phyloP scores from a whole-genome alignment of 306 rosid genomes.

The Fragaria vesca region DNA sequence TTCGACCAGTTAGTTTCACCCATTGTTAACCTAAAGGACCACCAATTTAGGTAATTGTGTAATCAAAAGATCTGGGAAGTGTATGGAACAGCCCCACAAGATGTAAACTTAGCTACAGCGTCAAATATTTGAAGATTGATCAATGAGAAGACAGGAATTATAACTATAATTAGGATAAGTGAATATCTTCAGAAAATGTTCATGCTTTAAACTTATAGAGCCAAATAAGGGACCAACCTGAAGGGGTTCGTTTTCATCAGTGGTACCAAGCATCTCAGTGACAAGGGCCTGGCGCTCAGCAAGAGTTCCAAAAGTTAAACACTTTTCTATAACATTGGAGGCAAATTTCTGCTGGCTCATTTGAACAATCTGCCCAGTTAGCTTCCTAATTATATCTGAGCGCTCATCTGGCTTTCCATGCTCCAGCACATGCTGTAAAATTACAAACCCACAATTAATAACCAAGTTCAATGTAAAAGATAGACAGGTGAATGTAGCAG shows the following conservation, averaged over 20 bases:
- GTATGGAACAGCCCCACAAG: background rate
- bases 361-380: slow-evolving; percentile 83
- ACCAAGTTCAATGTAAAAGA: background rate
- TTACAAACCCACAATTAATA: background rate
- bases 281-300: slow-evolving; percentile 76
- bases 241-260: slow-evolving; percentile 96
- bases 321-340: slow-evolving; percentile 87
- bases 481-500: background rate
- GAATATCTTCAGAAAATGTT: background rate
- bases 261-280: slow-evolving; percentile 88
- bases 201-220: background rate
- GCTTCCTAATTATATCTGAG: slow-evolving; percentile 68
- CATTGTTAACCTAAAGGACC: background rate
- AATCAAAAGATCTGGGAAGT: background rate
- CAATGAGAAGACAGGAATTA: background rate
- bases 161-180: background rate
- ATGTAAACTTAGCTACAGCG: background rate
- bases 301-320: slow-evolving; percentile 75
- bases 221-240: slow-evolving; percentile 53
- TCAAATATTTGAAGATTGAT: background rate
- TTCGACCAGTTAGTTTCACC: background rate
- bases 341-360: slow-evolving; percentile 99
- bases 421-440: slow-evolving; percentile 77
- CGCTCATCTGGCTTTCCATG: slow-evolving; percentile 89
- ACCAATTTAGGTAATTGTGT: background rate